phyloP scores from a whole-genome alignment of 768 basidiomycete genomes.

The Tephrocybe sp. region DNA sequence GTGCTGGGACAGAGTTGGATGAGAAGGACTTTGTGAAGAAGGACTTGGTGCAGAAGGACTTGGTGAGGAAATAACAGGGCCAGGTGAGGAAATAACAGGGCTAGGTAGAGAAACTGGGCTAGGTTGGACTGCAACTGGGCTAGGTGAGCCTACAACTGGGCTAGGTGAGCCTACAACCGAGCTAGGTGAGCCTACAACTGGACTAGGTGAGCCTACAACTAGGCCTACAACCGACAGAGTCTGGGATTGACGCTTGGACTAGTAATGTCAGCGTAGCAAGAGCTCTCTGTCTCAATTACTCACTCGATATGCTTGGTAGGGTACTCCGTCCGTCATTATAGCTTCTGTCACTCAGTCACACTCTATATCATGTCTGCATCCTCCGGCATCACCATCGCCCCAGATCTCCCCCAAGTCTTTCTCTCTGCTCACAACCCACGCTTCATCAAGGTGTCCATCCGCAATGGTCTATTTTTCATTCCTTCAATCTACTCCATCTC shows the following conservation, averaged over 20 bases:
- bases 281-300: no score
- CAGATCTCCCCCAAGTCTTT: conserved; percentile 57
- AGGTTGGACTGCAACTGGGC: conserved; percentile 38
- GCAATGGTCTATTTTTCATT: conserved; percentile 55
- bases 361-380: conserved; percentile 61
- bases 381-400: conserved; percentile 68
- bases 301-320: conserved; percentile 56
- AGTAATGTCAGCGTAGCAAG: not conserved
- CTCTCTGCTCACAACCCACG: conserved; percentile 59
- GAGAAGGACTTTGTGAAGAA: conserved; percentile 25
- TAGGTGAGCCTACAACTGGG: no score
- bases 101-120: not conserved
- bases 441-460: conserved; percentile 78
- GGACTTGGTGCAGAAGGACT: not conserved
- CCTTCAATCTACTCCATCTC: conserved; percentile 13
- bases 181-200: no score
- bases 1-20: not conserved
- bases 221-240: no score
- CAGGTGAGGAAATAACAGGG: conserved; percentile 12
- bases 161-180: no score
- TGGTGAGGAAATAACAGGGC: not conserved
- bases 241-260: conserved; percentile 6
- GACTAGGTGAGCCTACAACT: no score
- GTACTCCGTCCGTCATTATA: conserved; percentile 35
- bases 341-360: not conserved